Conservation (phyloP, 441 rosid genomes). For the Gossypium aridum region DNA sequence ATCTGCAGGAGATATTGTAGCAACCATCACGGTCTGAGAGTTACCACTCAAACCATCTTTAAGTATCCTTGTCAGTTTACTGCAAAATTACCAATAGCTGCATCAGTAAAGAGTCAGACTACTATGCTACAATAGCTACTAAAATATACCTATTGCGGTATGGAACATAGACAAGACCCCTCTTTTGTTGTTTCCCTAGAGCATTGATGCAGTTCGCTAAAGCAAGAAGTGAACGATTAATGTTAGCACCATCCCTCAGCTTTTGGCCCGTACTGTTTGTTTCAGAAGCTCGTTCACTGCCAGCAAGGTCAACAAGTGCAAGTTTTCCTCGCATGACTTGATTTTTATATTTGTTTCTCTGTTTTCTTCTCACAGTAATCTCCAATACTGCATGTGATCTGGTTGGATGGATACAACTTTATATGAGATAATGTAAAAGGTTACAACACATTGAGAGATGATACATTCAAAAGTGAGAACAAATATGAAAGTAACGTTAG, state of each 20-base stretch:
- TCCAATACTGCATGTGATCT: slow-evolving; percentile 94
- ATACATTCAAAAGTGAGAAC: neutral
- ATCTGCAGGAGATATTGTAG: slow-evolving; percentile 77
- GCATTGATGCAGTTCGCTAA: slow-evolving; percentile 94
- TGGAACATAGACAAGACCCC: slow-evolving; percentile 96
- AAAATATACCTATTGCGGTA: slow-evolving; percentile 75
- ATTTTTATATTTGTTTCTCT: slow-evolving; percentile 58
- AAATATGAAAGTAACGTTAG: neutral
- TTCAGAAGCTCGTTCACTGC: slow-evolving; percentile 96
- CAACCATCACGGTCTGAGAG: slow-evolving; percentile 76
- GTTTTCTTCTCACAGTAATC: slow-evolving; percentile 78
- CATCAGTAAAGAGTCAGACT: neutral
- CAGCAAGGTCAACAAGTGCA: slow-evolving; percentile 98
- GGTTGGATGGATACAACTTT: slow-evolving; percentile 17
- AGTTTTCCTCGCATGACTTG: slow-evolving; percentile 83
- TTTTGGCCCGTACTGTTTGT: slow-evolving; percentile 86
- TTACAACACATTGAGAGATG: neutral
- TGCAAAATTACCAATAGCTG: slow-evolving; percentile 31
- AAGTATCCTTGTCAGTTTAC: slow-evolving; percentile 90
- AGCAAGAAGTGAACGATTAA: slow-evolving; percentile 93
- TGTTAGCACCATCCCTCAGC: slow-evolving; percentile 93
- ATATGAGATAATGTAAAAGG: slow-evolving; percentile 9
- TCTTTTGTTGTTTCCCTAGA: slow-evolving; percentile 88
- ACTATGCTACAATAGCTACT: slow-evolving; percentile 10
- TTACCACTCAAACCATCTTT: slow-evolving; percentile 88